Base-by-base conservation (phyloP, 2,329 filamentous ascomycete species). In the Chaetoscypha palmicola region DNA sequence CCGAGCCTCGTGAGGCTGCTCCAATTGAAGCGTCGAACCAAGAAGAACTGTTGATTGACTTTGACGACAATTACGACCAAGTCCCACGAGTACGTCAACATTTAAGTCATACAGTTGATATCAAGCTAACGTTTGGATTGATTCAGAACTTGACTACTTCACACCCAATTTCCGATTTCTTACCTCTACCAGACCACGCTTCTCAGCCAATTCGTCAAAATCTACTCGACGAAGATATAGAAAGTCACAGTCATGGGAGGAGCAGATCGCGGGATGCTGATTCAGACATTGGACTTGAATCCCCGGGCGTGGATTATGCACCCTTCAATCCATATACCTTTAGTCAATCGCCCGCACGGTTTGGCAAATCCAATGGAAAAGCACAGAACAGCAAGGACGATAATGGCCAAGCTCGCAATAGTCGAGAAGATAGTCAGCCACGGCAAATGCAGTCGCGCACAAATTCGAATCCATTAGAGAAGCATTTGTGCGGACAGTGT, bases 321-420 rank as follows among this genome's bases (percentile, higher is more conserved):
- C 24, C 24, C 7, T 28, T 28, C 12, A 28, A 28, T 28, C 24
- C 24, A 12, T 28, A 28, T 12, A 12, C 24, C 7, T 28, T 12
- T 28, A 7, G 7, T 28, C 24, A 28, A 28, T 28, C 24, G 24
- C 24, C 24, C 24, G 24, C 24, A 7, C 24, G 24, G 7, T 7
- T 28, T 28, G n/a, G n/a, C n/a, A n/a, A n/a, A n/a, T 7, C 24
- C 24, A 28, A 12, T 12, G 24, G 7, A 7, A 7, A 12, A 28
- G 12, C 24, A 7, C 24, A 28, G 24, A 12, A 12, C 12, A 7
- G 7, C 7, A 12, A 28, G 12, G 24, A 7, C 7, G 24, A 7
- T 28, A 12, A 7, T 7, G 24, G 7, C 12, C 24, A 28, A 28
- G 36, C 38, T 46, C 39, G 36, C 39, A 38, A 42, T 44, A 38